These are phyloP conservation scores for Celoporthe dispersa DNA, from an alignment of 2,329 filamentous ascomycete genomes.

Conservation along the genomic window DNA sequence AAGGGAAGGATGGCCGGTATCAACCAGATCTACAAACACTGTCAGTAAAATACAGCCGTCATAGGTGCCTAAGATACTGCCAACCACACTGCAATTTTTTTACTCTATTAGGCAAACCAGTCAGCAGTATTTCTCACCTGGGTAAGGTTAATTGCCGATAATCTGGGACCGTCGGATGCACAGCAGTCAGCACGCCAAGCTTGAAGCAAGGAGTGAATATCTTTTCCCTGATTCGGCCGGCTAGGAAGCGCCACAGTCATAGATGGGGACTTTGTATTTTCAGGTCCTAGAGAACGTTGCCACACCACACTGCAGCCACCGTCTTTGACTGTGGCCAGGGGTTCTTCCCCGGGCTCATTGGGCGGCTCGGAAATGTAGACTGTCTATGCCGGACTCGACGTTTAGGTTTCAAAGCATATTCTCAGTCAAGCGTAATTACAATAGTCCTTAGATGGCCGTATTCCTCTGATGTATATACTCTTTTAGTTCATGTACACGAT, in stretches of 20 bases:
- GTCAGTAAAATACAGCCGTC: neutral
- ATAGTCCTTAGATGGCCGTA: neutral
- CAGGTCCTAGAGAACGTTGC: neutral
- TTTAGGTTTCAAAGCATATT: neutral
- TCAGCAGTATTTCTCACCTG: neutral
- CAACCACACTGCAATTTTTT: neutral
- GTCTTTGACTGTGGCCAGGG: neutral
- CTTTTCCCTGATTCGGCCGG: neutral
- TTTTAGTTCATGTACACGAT: neutral
- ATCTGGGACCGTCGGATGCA: neutral
- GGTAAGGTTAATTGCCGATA: neutral
- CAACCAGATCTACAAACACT: neutral
- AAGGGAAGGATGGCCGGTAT: neutral
- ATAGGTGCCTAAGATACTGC: neutral
- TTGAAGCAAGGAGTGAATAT: neutral
- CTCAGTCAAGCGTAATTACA: neutral
- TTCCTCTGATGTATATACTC: neutral
- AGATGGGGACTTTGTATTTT: neutral
- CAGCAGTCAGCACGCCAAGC: neutral
- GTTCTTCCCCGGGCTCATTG: neutral
- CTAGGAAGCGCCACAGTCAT: neutral
- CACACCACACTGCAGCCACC: neutral
- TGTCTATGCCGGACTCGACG: neutral
- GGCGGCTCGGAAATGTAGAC: neutral
- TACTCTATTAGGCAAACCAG: neutral